Evolutionary conservation across 2,329 filamentous ascomycete species (phyloP).

Genomic region (Aspergillus texensis): DNA sequence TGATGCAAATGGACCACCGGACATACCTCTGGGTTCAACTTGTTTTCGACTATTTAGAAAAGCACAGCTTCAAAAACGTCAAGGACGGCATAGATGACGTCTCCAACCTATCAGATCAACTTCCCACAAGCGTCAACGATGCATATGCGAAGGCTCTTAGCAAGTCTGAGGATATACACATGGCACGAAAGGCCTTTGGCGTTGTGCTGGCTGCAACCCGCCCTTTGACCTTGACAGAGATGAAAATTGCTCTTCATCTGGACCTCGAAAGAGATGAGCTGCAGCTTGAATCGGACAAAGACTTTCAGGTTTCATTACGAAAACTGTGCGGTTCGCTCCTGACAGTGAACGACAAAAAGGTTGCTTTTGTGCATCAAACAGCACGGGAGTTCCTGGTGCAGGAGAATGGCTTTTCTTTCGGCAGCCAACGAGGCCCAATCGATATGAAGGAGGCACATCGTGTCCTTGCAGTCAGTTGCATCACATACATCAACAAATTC

Average conservation of each 20-base stretch:
- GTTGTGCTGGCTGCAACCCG: background rate
- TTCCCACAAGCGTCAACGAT: conserved; percentile 11
- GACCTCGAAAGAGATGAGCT: no score
- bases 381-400: no score
- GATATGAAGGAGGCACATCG: no score
- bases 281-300: no score
- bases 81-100: background rate
- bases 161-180: background rate
- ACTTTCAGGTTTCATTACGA: no score
- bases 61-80: conserved; percentile 15
- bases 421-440: no score
- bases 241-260: background rate
- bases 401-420: no score
- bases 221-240: background rate
- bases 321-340: no score
- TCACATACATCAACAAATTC: no score
- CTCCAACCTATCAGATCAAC: conserved; percentile 5
- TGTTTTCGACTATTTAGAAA: conserved; percentile 36
- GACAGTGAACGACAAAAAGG: no score
- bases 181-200: conserved; percentile 7
- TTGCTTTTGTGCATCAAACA: no score
- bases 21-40: conserved; percentile 40
- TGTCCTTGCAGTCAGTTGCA: no score
- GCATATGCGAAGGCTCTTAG: background rate
- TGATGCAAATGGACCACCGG: background rate